Base-by-base conservation (phyloP, 306 rosid genomes). In the Spatholobus suberectus region DNA sequence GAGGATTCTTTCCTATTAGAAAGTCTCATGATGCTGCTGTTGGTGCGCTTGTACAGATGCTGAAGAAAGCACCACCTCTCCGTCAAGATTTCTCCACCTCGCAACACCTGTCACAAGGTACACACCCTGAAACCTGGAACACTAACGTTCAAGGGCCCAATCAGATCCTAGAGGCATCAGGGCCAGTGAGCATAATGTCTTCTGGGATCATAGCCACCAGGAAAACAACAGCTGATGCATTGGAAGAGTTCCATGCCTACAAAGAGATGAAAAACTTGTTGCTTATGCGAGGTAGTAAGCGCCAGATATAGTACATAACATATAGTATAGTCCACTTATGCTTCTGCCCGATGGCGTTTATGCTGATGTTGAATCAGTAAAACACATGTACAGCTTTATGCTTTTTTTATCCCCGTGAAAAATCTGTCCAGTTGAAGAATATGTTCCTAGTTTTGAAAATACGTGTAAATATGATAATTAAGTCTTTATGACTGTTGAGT, bases 21-120 rank as follows among this genome's bases (percentile, higher is more conserved):
- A 93, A 89, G 82, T 93, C 98, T 21, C 94, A 90, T 40, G 90
- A 90, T 26, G 97, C 98, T 63, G 94, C 94, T 72, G 93, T 95
- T 61, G 98, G 98, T 54, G 92, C 37, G 0, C 93, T 95, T 62
- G 98, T 93, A n/a, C 73, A 21, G 7, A 88, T 93, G 97, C 80
- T 95, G 49, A 89, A 80, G 51, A 93, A 92, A 68, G 98, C 98
- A 20, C 91, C 88, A 66, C 98, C 98, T 70, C 96, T 95, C 55
- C 86, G 89, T 71, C 92, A 89, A 90, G 91, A 90, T 76, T 61
- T 82, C 49, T 73, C 88, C 32, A 58, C 85, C 66, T 89, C 91
- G 8, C 69, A 85, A 12, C 82, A 85, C 77, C 29, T 68, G 38
- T 82, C 82, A 43, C 75, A 26, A 37, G 81, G 81, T 49, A 5